Evolutionary conservation across 2,329 filamentous ascomycete species (phyloP).

Genomic region (Nothophaeocryptopus gaeumannii): DNA sequence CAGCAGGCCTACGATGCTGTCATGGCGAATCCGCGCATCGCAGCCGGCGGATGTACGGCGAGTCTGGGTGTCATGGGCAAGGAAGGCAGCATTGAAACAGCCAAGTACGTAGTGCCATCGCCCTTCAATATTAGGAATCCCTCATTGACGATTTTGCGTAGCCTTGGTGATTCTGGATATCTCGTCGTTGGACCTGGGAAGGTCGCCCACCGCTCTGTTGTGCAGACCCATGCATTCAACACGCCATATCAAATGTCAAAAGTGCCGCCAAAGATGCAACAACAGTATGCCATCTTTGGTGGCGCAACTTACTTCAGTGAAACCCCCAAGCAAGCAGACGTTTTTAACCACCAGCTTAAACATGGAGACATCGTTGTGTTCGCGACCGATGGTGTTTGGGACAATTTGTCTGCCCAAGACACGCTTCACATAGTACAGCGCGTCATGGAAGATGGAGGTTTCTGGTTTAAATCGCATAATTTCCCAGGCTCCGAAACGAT

Average conservation of each 20-base stretch:
- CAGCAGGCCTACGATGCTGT: slow-evolving; percentile 81
- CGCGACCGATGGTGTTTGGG: slow-evolving; percentile 92
- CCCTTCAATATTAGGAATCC: slow-evolving; percentile 1
- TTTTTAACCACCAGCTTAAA: slow-evolving; percentile 71
- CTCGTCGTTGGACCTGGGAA: slow-evolving; percentile 81
- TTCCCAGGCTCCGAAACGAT: slow-evolving; percentile 31
- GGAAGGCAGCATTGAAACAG: slow-evolving; percentile 76
- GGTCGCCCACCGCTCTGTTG: slow-evolving; percentile 76
- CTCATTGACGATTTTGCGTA: slow-evolving; percentile 22
- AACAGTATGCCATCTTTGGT: slow-evolving; percentile 79
- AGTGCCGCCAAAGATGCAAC: slow-evolving; percentile 74
- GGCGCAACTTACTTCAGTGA: slow-evolving; percentile 69
- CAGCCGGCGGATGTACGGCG: slow-evolving; percentile 86
- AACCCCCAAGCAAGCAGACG: slow-evolving; percentile 76
- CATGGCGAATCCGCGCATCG: slow-evolving; percentile 67
- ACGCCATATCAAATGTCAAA: slow-evolving; percentile 93
- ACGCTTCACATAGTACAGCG: slow-evolving; percentile 71
- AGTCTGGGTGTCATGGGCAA: slow-evolving; percentile 75
- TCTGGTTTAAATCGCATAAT: slow-evolving; percentile 33
- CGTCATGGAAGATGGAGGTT: slow-evolving; percentile 59
- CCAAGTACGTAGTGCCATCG: slow-evolving; percentile 57
- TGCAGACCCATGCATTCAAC: slow-evolving; percentile 96
- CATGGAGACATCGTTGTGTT: slow-evolving; percentile 94
- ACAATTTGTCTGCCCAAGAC: slow-evolving; percentile 90
- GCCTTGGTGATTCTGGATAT: slow-evolving; percentile 89